Percentiles rank a stretch among this genome's conserved stretches.
These are phyloP conservation scores for Saccharomyces hybrid DNA, from an alignment of 1,139 yeast species.

Conservation along the genomic window DNA sequence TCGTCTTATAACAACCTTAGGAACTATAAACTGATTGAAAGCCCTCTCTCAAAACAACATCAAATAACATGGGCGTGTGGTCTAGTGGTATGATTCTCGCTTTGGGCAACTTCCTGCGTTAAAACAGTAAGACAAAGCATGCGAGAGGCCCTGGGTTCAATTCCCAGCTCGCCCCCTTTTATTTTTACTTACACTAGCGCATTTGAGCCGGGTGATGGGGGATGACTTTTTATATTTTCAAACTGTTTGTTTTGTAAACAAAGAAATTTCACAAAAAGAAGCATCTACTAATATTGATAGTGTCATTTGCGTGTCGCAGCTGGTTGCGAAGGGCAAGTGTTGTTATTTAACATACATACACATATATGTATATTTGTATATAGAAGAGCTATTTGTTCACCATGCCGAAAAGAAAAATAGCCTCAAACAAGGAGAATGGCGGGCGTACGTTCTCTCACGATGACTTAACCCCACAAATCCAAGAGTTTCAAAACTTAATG, in stretches of 20 bases:
- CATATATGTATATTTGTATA: background rate
- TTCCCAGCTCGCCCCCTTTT: conserved; percentile 28
- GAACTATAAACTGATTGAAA: background rate
- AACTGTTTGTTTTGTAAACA: background rate
- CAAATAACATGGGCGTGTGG: conserved; percentile 1
- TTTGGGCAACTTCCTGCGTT: too few relatives aligned
- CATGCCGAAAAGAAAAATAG: background rate
- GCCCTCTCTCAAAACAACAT: background rate
- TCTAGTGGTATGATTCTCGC: too few relatives aligned
- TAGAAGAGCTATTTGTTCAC: background rate
- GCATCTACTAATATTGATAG: background rate
- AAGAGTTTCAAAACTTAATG: conserved; percentile 22
- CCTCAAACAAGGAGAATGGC: background rate
- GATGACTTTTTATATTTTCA: background rate
- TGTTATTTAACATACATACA: background rate
- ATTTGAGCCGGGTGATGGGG: background rate
- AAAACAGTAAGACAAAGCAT: too few relatives aligned
- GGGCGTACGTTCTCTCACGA: background rate
- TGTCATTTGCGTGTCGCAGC: background rate
- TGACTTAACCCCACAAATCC: conserved; percentile 14
- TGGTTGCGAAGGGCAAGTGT: background rate
- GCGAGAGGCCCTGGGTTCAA: conserved; percentile 20
- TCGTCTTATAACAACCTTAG: background rate
- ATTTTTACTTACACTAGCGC: too few relatives aligned
- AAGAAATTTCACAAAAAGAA: background rate